phyloP scores from a whole-genome alignment of 257 asterid genomes.

The Eucommia ulmoides region DNA sequence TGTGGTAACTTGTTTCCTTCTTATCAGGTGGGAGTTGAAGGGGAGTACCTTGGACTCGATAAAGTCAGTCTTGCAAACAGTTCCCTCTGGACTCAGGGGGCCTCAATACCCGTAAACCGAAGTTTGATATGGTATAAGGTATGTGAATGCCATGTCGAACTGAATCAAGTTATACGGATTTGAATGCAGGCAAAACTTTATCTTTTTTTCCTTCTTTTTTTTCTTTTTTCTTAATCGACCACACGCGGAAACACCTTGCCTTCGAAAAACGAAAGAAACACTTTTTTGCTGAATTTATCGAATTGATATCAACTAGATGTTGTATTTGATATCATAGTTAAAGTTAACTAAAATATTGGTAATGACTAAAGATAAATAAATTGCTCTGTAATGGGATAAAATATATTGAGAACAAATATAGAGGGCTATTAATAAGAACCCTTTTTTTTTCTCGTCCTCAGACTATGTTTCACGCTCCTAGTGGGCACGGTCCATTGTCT shows the following conservation, averaged over 20 bases:
- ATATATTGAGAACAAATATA: no score
- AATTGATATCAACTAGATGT: no score
- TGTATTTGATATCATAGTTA: no score
- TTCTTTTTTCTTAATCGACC: not conserved
- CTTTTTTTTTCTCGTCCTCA: slow-evolving; percentile 13
- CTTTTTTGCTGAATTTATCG: no score
- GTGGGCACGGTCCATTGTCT: slow-evolving; percentile 45
- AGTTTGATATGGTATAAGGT: slow-evolving; percentile 82
- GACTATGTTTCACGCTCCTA: slow-evolving; percentile 47
- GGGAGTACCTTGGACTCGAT: slow-evolving; percentile 57
- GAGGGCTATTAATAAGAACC: no score
- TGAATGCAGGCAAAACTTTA: no score
- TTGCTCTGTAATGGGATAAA: no score
- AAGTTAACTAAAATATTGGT: no score
- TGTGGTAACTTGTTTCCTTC: not conserved
- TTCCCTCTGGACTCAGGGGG: slow-evolving; percentile 45
- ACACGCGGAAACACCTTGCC: no score
- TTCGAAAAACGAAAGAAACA: no score
- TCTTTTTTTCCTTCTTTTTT: not conserved
- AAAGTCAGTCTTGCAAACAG: slow-evolving; percentile 42
- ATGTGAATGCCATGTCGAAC: slow-evolving; percentile 14
- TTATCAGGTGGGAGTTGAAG: slow-evolving; percentile 69
- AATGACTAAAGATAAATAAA: no score
- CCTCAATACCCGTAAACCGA: slow-evolving; percentile 32
- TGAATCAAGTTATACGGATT: no score